Evolutionary conservation across 148 eudicot species (phyloP), one percentile per base, ranked within the genome.

Genomic region (Nepenthes mirabilis): DNA sequence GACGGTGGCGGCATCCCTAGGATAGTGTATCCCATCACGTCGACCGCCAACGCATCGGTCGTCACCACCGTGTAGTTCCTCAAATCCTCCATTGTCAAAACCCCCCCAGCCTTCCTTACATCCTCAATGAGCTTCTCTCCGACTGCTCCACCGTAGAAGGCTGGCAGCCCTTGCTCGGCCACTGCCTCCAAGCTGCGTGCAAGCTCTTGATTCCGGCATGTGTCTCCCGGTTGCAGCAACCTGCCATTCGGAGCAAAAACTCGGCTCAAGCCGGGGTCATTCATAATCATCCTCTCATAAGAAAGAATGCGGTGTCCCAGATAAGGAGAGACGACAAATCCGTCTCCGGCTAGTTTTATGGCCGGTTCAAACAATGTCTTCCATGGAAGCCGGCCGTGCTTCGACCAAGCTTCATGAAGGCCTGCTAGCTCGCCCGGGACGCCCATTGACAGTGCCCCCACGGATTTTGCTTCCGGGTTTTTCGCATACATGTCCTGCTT

Each of bases 1-100:
- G 96, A 93, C 34, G 96, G 98, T 69, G 98, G 83, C 0, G 98
- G 98, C 98, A 88, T 88, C 14, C 98, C 98, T 2, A 83, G 54
- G 9, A 88, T 55, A 36, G 76, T 81, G 49, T 77, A 88, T 40
- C 96, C 96, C 89, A 85, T 85, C 0, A 74, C 78, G 60, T 81
- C 75, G 47, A 83, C 82, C 43, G 72, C 55, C 56, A 88, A 40
- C 12, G 93, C 87, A 54, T 83, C 73, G 2, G 77, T 75, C 59
- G 80, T 71, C 33, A 62, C 74, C 37, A 88, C 96, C 68, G 62
- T 61, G 61, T 93, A 93, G 59, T 66, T 78, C 67, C 78, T 76
- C 68, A 93, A 67, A 61, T 93, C 98, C 59, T 93, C 89, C 95
- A 88, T 80, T 34, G 91, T 80, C 52, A 93, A 72, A 63, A 93